Conservation (phyloP, 2,329 filamentous ascomycete species). For the Trichoderma atrobrunneum region DNA sequence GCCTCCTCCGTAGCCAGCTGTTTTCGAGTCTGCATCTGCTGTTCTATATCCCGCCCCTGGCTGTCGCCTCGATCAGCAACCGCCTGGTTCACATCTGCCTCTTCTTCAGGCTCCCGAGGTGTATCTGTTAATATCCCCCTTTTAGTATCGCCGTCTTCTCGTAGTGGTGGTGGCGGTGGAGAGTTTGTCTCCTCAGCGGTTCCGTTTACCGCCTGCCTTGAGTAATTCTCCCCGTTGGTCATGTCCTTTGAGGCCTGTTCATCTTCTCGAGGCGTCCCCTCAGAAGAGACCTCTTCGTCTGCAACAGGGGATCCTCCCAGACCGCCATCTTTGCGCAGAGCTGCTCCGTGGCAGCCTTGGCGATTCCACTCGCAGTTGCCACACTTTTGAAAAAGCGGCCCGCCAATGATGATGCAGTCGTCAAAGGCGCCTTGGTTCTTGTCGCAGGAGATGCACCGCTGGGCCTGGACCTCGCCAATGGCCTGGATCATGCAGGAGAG, state of each 20-base stretch:
- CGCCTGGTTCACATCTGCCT: not conserved
- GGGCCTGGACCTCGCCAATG: constrained; percentile 41
- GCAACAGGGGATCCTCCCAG: not conserved
- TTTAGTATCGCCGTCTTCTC: not conserved
- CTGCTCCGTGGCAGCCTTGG: constrained; percentile 36
- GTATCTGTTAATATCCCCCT: not conserved
- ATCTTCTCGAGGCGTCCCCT: not conserved
- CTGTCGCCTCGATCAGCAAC: not conserved
- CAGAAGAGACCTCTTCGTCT: not conserved
- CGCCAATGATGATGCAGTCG: constrained; percentile 44
- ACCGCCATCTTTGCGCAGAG: constrained; percentile 2
- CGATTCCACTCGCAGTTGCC: constrained; percentile 53
- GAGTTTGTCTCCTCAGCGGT: not conserved
- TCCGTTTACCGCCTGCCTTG: not conserved
- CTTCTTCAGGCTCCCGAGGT: not conserved
- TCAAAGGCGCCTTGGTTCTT: constrained; percentile 45
- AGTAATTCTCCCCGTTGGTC: not conserved
- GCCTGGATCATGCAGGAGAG: constrained; percentile 51
- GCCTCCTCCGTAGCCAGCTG: constrained; percentile 9
- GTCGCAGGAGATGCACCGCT: constrained; percentile 42
- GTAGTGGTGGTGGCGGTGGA: not conserved
- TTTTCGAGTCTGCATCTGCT: not conserved
- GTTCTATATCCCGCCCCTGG: not conserved
- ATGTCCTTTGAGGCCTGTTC: not conserved
- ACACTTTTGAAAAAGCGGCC: constrained; percentile 44